Conservation (phyloP, 352 stramenopile species). For the Phytophthora multivora region DNA sequence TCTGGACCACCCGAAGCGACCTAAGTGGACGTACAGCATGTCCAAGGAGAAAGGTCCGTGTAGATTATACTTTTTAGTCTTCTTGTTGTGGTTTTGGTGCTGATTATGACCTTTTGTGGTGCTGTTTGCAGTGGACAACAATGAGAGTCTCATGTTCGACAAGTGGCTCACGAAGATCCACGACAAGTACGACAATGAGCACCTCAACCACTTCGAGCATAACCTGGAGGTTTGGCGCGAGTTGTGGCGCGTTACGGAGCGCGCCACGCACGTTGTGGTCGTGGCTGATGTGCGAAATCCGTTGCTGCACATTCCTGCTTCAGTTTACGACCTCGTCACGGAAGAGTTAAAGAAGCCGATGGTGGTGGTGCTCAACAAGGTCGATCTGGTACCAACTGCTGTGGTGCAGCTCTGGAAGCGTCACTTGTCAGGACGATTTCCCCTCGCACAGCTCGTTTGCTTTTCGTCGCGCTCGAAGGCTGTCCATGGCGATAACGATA, state of each 20-base stretch:
- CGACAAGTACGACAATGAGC: constrained; percentile 79
- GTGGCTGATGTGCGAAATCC: constrained; percentile 84
- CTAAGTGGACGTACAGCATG: constrained; percentile 80
- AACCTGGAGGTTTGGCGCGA: constrained; percentile 88
- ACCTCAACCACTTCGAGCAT: constrained; percentile 88
- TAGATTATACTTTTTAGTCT: background rate
- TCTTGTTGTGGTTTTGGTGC: background rate
- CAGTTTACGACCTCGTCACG: constrained; percentile 81
- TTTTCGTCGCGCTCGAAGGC: constrained; percentile 82
- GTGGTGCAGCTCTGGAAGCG: constrained; percentile 72
- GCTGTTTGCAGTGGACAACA: constrained; percentile 58
- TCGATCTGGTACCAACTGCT: constrained; percentile 70
- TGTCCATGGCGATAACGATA: constrained; percentile 69
- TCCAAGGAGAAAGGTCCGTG: constrained; percentile 78
- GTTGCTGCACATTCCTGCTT: constrained; percentile 80
- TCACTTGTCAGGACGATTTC: constrained; percentile 69
- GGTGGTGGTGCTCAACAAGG: constrained; percentile 87
- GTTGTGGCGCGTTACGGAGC: constrained; percentile 87
- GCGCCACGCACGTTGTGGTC: constrained; percentile 77
- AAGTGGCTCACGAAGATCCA: constrained; percentile 87
- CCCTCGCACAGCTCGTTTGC: constrained; percentile 65
- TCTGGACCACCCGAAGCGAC: constrained; percentile 75
- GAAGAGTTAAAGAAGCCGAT: constrained; percentile 78
- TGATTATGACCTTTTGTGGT: constrained; percentile 6
- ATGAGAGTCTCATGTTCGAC: constrained; percentile 87